Conservation (phyloP, 1,284 basidiomycete genomes). For the Anthracocystis walkeri region DNA sequence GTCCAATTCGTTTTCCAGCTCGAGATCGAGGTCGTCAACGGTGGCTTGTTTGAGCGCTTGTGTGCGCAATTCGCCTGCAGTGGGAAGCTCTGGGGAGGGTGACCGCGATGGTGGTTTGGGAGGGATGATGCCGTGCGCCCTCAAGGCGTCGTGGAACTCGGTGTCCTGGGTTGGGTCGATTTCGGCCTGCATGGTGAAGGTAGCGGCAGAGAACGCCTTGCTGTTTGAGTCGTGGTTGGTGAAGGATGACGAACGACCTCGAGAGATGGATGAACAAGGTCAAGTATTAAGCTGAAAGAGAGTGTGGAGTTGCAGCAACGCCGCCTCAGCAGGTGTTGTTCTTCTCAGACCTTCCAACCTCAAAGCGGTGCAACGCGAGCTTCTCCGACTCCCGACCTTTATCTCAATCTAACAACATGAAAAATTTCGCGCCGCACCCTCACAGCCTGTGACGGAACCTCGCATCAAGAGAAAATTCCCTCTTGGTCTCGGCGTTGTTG, state of each 20-base stretch:
- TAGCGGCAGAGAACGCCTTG: not conserved
- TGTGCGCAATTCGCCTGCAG: constrained; percentile 43
- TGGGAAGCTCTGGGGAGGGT: constrained; percentile 63
- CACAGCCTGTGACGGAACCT: not conserved
- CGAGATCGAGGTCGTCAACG: constrained; percentile 55
- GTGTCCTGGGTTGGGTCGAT: constrained; percentile 63
- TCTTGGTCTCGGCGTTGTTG: not conserved
- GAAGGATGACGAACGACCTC: not conserved
- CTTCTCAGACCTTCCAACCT: constrained; percentile 20
- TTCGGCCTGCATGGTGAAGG: constrained; percentile 49
- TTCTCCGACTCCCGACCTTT: constrained; percentile 14
- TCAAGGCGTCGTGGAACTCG: constrained; percentile 67
- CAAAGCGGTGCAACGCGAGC: constrained; percentile 9
- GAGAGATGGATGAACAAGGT: not conserved
- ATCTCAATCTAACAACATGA: not conserved
- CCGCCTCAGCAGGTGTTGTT: constrained; percentile 8
- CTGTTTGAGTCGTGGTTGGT: not conserved
- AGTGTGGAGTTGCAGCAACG: not conserved
- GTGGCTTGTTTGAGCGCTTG: constrained; percentile 54
- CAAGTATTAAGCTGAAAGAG: not conserved
- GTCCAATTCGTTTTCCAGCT: constrained; percentile 56
- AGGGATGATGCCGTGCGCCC: constrained; percentile 67
- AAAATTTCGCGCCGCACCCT: too few species aligned
- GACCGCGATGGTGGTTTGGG: constrained; percentile 65
- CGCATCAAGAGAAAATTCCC: constrained; percentile 4